Percentiles rank a stretch among this genome's conserved stretches.
Conservation (phyloP, 2,329 filamentous ascomycete species). For the Westerdykella ornata region DNA sequence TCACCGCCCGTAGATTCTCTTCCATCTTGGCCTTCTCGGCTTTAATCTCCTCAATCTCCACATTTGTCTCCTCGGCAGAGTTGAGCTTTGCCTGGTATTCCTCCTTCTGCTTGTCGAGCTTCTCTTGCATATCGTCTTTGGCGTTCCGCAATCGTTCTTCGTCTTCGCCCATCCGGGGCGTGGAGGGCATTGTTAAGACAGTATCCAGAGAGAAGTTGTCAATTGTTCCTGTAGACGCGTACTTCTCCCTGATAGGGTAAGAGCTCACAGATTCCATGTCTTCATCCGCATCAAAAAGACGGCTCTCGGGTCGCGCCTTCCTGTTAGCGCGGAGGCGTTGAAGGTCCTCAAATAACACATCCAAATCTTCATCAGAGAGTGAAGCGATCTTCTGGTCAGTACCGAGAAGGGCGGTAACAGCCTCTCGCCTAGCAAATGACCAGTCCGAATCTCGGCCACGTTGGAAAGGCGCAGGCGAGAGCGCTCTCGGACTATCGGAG, state of each 20-base stretch:
- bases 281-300: slow-evolving; percentile 60
- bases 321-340: slow-evolving; percentile 80
- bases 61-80: slow-evolving; percentile 63
- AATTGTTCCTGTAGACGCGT: slow-evolving; percentile 86
- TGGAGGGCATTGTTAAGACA: slow-evolving; percentile 86
- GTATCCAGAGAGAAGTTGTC: slow-evolving; percentile 97
- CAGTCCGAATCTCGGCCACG: slow-evolving; percentile 81
- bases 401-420: slow-evolving; percentile 83
- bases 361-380: slow-evolving; percentile 87
- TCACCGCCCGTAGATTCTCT: slow-evolving; percentile 66
- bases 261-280: slow-evolving; percentile 86
- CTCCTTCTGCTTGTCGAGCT: slow-evolving; percentile 77
- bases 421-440: slow-evolving; percentile 87
- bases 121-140: slow-evolving; percentile 74
- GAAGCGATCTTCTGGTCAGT: slow-evolving; percentile 86
- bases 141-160: slow-evolving; percentile 69
- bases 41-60: slow-evolving; percentile 76
- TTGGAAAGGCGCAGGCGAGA: slow-evolving; percentile 65
- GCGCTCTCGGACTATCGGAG: slow-evolving; percentile 62
- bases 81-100: slow-evolving; percentile 74
- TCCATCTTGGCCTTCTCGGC: slow-evolving; percentile 83
- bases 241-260: slow-evolving; percentile 85
- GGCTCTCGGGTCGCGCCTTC: slow-evolving; percentile 57
- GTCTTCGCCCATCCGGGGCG: slow-evolving; percentile 71
- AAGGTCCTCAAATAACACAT: slow-evolving; percentile 87